A percentile compares a stretch with the other conserved stretches of the same genome.
Conservation (phyloP, 1,284 basidiomycete genomes). For the Tausonia pullulans region DNA sequence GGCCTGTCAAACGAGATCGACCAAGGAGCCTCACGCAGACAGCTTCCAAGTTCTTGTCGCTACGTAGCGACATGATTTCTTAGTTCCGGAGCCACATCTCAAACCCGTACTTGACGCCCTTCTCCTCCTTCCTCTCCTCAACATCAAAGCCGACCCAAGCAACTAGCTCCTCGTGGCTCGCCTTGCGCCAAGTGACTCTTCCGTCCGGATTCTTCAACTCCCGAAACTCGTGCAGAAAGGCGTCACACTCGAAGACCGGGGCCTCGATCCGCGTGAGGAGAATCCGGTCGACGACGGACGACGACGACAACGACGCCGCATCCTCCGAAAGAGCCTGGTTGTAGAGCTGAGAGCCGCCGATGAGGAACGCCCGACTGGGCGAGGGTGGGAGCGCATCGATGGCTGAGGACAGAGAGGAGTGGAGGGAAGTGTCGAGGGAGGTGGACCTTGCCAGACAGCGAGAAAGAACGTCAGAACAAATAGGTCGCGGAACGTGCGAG, state of each 20-base stretch:
- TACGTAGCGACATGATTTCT: no score
- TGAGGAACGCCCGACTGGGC: conserved; percentile 51
- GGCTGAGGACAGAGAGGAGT: conserved; percentile 28
- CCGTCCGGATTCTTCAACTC: conserved; percentile 17
- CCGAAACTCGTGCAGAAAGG: conserved; percentile 68
- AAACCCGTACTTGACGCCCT: conserved; percentile 70
- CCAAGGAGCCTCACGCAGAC: no score
- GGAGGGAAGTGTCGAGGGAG: conserved; percentile 21
- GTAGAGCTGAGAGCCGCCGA: conserved; percentile 84
- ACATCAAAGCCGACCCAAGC: conserved; percentile 72
- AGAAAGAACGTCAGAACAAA: not conserved
- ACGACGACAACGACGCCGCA: not conserved
- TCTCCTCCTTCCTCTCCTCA: conserved; percentile 64
- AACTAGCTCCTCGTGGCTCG: conserved; percentile 50
- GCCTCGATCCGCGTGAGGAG: conserved; percentile 73
- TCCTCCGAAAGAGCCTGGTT: conserved; percentile 44
- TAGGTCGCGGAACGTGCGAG: no score
- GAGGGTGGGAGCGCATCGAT: conserved; percentile 19
- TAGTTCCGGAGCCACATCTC: conserved; percentile 63
- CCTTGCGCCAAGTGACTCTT: conserved; percentile 44
- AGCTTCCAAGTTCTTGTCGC: no score
- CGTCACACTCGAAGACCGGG: conserved; percentile 74
- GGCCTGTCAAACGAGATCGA: no score
- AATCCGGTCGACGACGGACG: conserved; percentile 54
- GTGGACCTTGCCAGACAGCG: conserved; percentile 8